These are phyloP conservation scores for Diplocarpon mali DNA, from an alignment of 2,329 filamentous ascomycete species.

Conservation along the genomic window DNA sequence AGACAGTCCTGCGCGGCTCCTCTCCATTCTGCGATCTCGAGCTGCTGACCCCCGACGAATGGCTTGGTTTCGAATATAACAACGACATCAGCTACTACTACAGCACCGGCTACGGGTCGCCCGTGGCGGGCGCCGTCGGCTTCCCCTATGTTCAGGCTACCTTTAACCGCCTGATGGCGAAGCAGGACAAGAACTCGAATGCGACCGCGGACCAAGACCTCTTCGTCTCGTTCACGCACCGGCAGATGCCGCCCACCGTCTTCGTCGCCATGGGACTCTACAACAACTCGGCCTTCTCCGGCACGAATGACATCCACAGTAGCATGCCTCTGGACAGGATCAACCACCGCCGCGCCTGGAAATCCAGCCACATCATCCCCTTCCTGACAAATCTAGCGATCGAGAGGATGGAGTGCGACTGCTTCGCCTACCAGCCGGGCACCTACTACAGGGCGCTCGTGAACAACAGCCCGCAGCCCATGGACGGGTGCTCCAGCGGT, in stretches of 20 bases:
- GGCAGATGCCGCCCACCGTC: conserved; percentile 41
- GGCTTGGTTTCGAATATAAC: conserved; percentile 38
- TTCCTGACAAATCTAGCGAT: conserved; percentile 43
- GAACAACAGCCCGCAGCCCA: conserved; percentile 38
- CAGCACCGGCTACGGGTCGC: conserved; percentile 41
- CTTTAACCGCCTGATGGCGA: conserved; percentile 28
- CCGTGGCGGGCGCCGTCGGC: conserved; percentile 35
- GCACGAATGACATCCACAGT: conserved; percentile 34
- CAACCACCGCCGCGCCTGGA: conserved; percentile 40
- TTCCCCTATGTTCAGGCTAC: conserved; percentile 43
- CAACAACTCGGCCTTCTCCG: conserved; percentile 40
- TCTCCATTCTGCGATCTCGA: conserved; percentile 36
- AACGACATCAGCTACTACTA: conserved; percentile 39
- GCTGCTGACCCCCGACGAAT: conserved; percentile 35
- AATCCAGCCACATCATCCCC: conserved; percentile 39
- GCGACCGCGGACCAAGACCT: conserved; percentile 33
- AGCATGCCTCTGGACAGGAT: conserved; percentile 38
- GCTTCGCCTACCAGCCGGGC: conserved; percentile 34
- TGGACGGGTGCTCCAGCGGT: conserved; percentile 37
- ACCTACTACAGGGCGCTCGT: conserved; percentile 40
- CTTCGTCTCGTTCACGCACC: conserved; percentile 44
- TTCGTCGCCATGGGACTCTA: conserved; percentile 42
- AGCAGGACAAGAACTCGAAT: conserved; percentile 25
- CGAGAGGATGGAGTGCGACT: conserved; percentile 41
- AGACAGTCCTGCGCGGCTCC: conserved; percentile 37